phyloP scores from a whole-genome alignment of 2,329 filamentous ascomycete genomes.

The Exserohilum turcica region DNA sequence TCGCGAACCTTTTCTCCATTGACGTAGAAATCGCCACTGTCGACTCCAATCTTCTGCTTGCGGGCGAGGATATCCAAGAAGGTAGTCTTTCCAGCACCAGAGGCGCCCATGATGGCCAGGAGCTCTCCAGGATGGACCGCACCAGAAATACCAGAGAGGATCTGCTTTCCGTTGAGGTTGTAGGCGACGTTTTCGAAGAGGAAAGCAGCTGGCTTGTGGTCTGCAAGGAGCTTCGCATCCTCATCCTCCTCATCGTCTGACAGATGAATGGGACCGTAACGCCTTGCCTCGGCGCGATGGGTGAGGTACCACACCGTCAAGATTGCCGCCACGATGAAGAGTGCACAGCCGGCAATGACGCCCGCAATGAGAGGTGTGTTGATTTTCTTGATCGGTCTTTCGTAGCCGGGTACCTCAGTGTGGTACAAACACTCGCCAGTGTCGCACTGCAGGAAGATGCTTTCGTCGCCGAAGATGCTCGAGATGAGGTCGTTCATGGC shows the following conservation, averaged over 20 bases:
- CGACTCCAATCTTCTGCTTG: conserved; percentile 89
- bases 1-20: conserved; percentile 91
- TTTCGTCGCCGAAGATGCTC: conserved; percentile 86
- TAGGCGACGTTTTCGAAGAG: conserved; percentile 91
- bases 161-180: conserved; percentile 82
- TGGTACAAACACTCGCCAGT: conserved; percentile 92
- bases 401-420: conserved; percentile 90
- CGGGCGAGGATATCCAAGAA: conserved; percentile 94
- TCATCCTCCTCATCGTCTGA: conserved; percentile 86
- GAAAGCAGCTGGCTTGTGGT: conserved; percentile 88
- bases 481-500: conserved; percentile 90
- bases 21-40: conserved; percentile 82
- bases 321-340: conserved; percentile 89
- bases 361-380: conserved; percentile 96
- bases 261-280: conserved; percentile 75
- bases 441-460: conserved; percentile 80
- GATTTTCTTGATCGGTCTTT: conserved; percentile 86
- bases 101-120: conserved; percentile 97
- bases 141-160: conserved; percentile 79
- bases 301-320: conserved; percentile 86
- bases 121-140: conserved; percentile 94
- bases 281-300: conserved; percentile 65
- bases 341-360: conserved; percentile 81
- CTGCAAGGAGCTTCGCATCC: conserved; percentile 80
- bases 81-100: conserved; percentile 94